Conservation (phyloP, 2,329 filamentous ascomycete genomes). For the Botrytis pseudocinerea region DNA sequence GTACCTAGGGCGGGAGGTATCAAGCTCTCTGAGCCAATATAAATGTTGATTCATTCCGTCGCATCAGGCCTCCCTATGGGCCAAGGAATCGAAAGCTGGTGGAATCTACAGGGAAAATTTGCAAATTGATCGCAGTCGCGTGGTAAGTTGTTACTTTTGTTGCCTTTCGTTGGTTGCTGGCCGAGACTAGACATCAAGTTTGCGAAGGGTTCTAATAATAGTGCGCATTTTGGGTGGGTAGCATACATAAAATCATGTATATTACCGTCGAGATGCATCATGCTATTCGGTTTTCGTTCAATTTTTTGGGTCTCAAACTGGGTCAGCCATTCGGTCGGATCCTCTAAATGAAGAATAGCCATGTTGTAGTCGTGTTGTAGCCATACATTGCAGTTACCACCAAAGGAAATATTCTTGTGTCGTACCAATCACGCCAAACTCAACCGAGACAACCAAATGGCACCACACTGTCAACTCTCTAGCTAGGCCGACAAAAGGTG, state of each 20-base stretch:
- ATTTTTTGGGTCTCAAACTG: constrained; percentile 9
- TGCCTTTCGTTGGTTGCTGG: not conserved
- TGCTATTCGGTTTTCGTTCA: not conserved
- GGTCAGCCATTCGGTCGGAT: constrained; percentile 19
- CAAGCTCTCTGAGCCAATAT: not conserved
- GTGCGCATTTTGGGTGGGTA: not conserved
- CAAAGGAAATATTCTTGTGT: not conserved
- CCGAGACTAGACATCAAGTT: not conserved
- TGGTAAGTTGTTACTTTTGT: not conserved
- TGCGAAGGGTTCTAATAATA: constrained; percentile 15
- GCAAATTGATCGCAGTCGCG: not conserved
- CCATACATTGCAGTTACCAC: not conserved
- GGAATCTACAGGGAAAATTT: constrained; percentile 15
- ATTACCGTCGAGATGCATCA: not conserved
- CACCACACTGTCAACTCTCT: not conserved
- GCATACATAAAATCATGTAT: not conserved
- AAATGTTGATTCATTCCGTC: not conserved
- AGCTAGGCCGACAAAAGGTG: not conserved
- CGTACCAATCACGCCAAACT: not conserved
- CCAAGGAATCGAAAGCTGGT: not conserved
- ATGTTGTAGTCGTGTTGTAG: not conserved
- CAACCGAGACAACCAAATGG: not conserved
- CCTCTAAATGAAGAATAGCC: constrained; percentile 7
- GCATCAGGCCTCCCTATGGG: constrained; percentile 3
- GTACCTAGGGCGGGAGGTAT: not conserved